Evolutionary conservation across 1,139 yeast species (phyloP), one percentile per base, ranked within the genome.

Genomic region (Zhuliangozyma blackwelliae): DNA sequence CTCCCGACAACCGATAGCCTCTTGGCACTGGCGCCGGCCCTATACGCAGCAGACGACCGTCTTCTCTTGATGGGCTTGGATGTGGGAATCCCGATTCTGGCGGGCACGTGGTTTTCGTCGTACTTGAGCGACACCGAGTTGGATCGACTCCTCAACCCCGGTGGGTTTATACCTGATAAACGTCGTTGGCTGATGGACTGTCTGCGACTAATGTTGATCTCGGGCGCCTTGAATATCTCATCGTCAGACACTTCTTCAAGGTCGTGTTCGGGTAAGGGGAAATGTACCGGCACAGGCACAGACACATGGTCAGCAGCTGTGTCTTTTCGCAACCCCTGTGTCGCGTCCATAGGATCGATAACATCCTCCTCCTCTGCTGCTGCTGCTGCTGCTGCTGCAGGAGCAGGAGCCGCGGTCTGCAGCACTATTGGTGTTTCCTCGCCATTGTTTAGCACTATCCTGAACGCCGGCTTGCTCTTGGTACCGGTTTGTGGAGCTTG

Each of bases 1-100:
- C 28, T 16, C 27, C 28, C 9, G 21, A 13, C 22, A 27, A 20
- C 20, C 5, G 33, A 30, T 16, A 25, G 25, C 22, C 31, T 35
- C 23, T 39, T 39, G 12, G 31, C 20, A 26, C 13, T 38, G 46
- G 3, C 50, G 27, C 13, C 39, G 46, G 3, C 50, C 49, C 32
- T 55, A 56, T 30, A 9, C 3, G 23, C 23, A 9, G 23, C 23
- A 22, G 23, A 22, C 9, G 67, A 58, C 32, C 60, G 45, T 42
- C 68, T 55, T 40, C 64, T 47, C 34, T 59, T 63, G n/a, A 50
- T 40, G 22, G 59, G 58, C 32, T 57, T 63, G 3, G 59, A 51
- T 13, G 54, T 45, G 2, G 74, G 73, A 12, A 68, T 62, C 13
- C 62, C 69, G 39, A 68, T 68, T 31, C 59, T 59, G 21, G 63